Evolutionary conservation across 805 yeast species (phyloP), one percentile per base, ranked within the genome.

Genomic region (Metahyphopichia silvanorum): DNA sequence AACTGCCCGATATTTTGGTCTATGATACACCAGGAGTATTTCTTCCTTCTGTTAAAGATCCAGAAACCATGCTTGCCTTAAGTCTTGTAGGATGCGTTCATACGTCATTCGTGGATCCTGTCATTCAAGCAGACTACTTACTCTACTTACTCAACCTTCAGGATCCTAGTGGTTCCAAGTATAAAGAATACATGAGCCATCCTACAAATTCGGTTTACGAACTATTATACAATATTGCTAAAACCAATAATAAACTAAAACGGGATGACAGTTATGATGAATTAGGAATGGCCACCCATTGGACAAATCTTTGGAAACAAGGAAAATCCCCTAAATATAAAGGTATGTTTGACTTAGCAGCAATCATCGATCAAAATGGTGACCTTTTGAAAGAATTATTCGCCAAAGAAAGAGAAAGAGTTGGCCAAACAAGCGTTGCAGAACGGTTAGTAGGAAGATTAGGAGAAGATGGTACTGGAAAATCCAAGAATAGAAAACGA

Each of bases 1-100:
- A 63, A 8, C 68, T 68, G 18, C 89, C 93, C 0, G 78, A 76
- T 21, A 71, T 91, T 2, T 70, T 77, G 37, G 64, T 89, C 6
- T 77, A 84, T 45, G 98, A 93, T 53, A 85, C 97, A 0, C 98
- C 98, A 0, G 98, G 98, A 1, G 89, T 93, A 4, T 77, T 86
- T 36, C 57, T 87, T 9, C 98, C 98, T 0, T 76, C 77, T 14
- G 84, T 79, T 7, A 70, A 72, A 29, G 71, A 74, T 39, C 54
- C 72, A 3, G 77, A 79, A 40, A 77, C 87, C 1, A 86, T 89
- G 93, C 62, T 91, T 16, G 73, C 80, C 2, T 65, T 89, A 23
- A 69, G 85, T 1, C 58, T 88, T 13, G 77, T 83, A 22, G 94
- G 95, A 1, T 81, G 93, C 29, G 82, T 89, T 5, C 78, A 78